Percentiles rank a stretch among this genome's conserved stretches.
phyloP scores from a whole-genome alignment of 2,329 filamentous ascomycete species.

The Penicillium sp. region DNA sequence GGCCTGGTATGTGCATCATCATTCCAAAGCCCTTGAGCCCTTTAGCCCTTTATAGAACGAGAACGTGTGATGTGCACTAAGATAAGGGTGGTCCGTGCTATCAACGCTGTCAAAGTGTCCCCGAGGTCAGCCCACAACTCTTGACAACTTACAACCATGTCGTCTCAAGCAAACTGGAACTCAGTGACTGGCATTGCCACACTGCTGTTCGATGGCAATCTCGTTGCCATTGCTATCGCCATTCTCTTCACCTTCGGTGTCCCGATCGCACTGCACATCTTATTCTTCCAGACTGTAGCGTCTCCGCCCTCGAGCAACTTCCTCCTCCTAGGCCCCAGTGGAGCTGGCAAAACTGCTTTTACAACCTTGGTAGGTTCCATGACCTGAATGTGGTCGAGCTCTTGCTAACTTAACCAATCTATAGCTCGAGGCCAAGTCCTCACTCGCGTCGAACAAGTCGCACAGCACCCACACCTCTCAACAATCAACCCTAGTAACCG shows the following conservation, averaged over 20 bases:
- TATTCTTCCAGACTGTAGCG: constrained; percentile 59
- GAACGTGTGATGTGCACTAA: background rate
- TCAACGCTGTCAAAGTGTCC: background rate
- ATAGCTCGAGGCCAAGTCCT: constrained; percentile 42
- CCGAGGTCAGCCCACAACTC: background rate
- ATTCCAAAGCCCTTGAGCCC: background rate
- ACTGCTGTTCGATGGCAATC: constrained; percentile 37
- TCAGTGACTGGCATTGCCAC: constrained; percentile 34
- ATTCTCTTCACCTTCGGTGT: constrained; percentile 61
- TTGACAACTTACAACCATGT: constrained; percentile 20
- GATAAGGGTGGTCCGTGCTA: constrained; percentile 3
- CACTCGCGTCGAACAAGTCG: constrained; percentile 27
- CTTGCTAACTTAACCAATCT: background rate
- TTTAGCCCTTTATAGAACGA: background rate
- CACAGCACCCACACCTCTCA: constrained; percentile 55
- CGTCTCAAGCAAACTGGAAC: constrained; percentile 29
- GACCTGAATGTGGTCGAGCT: background rate
- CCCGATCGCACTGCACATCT: constrained; percentile 67
- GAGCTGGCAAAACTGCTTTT: constrained; percentile 78
- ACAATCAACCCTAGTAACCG: constrained; percentile 48
- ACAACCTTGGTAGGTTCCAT: constrained; percentile 57
- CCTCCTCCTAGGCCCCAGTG: constrained; percentile 71
- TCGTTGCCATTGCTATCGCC: constrained; percentile 53
- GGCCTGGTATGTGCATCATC: constrained; percentile 4
- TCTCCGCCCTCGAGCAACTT: constrained; percentile 60